Percentiles rank a stretch among this genome's conserved stretches.
phyloP scores from a whole-genome alignment of 306 rosid genomes.

The Coriaria nepalensis region DNA sequence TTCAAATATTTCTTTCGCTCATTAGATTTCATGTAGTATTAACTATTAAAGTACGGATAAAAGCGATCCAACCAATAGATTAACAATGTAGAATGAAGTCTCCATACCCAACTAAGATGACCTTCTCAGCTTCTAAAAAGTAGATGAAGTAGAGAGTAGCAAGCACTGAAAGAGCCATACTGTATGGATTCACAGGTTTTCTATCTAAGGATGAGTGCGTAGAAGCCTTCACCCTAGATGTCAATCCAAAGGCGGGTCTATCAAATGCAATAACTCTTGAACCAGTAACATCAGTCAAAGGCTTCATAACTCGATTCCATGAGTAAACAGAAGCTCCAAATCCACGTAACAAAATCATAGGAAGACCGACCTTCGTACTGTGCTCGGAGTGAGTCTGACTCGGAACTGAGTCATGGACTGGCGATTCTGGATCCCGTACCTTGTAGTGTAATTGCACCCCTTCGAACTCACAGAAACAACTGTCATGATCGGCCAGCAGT shows the following conservation, averaged over 20 bases:
- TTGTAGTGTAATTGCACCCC: constrained; percentile 84
- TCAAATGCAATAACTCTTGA: constrained; percentile 88
- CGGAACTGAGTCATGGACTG: constrained; percentile 20
- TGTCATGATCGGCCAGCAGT: constrained; percentile 68
- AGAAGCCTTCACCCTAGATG: constrained; percentile 42
- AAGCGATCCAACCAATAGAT: neutral
- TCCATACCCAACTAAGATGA: constrained; percentile 67
- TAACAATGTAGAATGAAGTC: constrained; percentile 11
- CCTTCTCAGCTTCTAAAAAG: constrained; percentile 60
- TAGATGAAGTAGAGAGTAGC: constrained; percentile 65
- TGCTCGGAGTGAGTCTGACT: constrained; percentile 17
- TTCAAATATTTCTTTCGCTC: too few species aligned
- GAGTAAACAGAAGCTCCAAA: constrained; percentile 92
- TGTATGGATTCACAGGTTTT: constrained; percentile 59
- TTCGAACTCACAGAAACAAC: constrained; percentile 66
- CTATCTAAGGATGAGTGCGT: constrained; percentile 23
- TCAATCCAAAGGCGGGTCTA: constrained; percentile 95
- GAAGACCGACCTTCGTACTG: constrained; percentile 32
- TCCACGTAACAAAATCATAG: constrained; percentile 78
- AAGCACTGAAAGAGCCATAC: constrained; percentile 78
- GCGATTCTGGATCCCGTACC: constrained; percentile 40
- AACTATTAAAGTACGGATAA: neutral
- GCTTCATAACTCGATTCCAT: constrained; percentile 72
- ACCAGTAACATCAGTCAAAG: constrained; percentile 49
- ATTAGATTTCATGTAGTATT: too few species aligned